These are phyloP conservation scores for Nemania abortiva DNA, from an alignment of 2,329 filamentous ascomycete genomes.

Conservation along the genomic window DNA sequence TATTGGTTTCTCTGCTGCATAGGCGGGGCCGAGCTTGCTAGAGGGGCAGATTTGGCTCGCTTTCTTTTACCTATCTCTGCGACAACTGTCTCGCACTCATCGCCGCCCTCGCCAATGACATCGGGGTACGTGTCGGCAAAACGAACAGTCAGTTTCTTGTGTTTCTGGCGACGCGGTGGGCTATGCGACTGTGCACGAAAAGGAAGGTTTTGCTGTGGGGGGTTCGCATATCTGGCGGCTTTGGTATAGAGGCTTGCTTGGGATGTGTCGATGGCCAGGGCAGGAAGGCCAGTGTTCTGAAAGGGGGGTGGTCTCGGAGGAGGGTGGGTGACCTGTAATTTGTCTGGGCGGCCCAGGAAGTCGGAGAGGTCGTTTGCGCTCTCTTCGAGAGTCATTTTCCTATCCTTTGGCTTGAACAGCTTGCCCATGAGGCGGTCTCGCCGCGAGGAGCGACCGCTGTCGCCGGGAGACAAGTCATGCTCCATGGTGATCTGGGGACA, in stretches of 20 bases:
- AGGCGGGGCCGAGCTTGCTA: slow-evolving; percentile 51
- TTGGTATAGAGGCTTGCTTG: slow-evolving; percentile 68
- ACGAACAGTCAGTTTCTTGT: slow-evolving; percentile 75
- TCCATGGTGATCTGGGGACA: slow-evolving; percentile 46
- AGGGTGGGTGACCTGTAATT: slow-evolving; percentile 65
- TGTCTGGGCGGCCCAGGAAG: slow-evolving; percentile 70
- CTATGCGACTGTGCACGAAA: slow-evolving; percentile 59
- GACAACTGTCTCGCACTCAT: slow-evolving; percentile 80
- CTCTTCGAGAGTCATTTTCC: slow-evolving; percentile 55
- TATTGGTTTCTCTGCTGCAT: slow-evolving; percentile 49
- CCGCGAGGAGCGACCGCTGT: slow-evolving; percentile 48
- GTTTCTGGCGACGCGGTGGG: slow-evolving; percentile 63
- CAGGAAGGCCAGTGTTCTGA: slow-evolving; percentile 52
- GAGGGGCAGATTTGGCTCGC: slow-evolving; percentile 55
- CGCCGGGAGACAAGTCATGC: slow-evolving; percentile 44
- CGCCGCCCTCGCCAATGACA: slow-evolving; percentile 90
- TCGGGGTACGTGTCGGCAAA: slow-evolving; percentile 81
- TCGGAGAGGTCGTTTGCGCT: slow-evolving; percentile 67
- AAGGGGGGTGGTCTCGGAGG: slow-evolving; percentile 55
- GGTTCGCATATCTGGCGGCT: slow-evolving; percentile 60
- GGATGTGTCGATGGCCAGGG: slow-evolving; percentile 66
- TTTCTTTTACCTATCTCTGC: slow-evolving; percentile 76
- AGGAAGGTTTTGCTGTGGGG: slow-evolving; percentile 58
- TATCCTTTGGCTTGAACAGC: slow-evolving; percentile 62
- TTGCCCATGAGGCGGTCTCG: slow-evolving; percentile 71